Conservation (phyloP, 768 basidiomycete species). For the Ramaria rubella region DNA sequence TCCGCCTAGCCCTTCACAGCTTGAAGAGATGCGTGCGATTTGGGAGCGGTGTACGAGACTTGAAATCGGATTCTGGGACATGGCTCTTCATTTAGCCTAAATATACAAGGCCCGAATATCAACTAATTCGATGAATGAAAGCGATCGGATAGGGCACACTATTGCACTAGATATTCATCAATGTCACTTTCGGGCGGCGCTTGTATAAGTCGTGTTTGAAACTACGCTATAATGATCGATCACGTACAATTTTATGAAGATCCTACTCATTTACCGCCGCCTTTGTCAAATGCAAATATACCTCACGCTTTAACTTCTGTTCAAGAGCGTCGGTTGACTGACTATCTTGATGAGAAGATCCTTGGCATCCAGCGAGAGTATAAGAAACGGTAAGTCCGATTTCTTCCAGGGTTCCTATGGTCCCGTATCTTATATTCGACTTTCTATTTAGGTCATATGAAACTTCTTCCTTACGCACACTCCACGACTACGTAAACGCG, state of each 20-base stretch:
- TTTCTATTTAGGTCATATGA: constrained; percentile 30
- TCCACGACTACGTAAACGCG: constrained; percentile 53
- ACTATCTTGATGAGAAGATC: constrained; percentile 60
- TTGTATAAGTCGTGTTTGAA: too few relatives aligned
- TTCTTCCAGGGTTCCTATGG: background rate
- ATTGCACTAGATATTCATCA: too few relatives aligned
- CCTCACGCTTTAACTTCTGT: constrained; percentile 34
- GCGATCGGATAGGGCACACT: too few relatives aligned
- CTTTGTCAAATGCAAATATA: background rate
- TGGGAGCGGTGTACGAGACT: constrained; percentile 73
- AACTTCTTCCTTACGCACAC: constrained; percentile 48
- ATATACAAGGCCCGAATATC: too few relatives aligned
- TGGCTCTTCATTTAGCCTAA: constrained; percentile 37
- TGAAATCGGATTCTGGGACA: constrained; percentile 88
- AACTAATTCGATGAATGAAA: too few relatives aligned
- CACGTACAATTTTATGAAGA: too few relatives aligned
- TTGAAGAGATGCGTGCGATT: constrained; percentile 60
- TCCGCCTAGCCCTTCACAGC: constrained; percentile 52
- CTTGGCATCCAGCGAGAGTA: constrained; percentile 59
- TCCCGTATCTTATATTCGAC: background rate
- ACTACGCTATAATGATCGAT: too few relatives aligned
- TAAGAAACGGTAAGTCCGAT: constrained; percentile 61
- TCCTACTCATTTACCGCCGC: background rate
- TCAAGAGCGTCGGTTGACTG: constrained; percentile 61
- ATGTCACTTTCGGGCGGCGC: too few relatives aligned